Conservation (phyloP, 495 filamentous ascomycete genomes). For the Daldinia grandis region DNA sequence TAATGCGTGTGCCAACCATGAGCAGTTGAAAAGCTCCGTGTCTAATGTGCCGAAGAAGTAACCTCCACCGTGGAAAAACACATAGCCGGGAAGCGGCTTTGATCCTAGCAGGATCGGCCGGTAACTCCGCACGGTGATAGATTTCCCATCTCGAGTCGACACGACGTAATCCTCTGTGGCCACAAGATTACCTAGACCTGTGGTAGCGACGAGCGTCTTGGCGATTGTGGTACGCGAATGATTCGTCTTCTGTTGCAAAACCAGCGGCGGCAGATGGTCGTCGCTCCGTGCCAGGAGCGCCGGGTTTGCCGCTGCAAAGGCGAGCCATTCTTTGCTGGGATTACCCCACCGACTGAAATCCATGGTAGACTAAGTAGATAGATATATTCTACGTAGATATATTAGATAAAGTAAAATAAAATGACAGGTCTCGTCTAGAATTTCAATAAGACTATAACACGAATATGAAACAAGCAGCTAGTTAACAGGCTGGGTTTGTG, state of each 20-base stretch:
- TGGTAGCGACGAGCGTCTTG: constrained; percentile 19
- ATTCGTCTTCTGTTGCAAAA: constrained; percentile 25
- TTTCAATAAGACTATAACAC: background rate
- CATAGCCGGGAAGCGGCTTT: constrained; percentile 52
- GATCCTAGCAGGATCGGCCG: constrained; percentile 43
- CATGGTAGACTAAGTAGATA: constrained; percentile 9
- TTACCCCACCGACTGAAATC: constrained; percentile 38
- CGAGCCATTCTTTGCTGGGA: constrained; percentile 36
- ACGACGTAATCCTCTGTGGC: constrained; percentile 50
- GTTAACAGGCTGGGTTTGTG: background rate
- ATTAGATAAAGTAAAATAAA: background rate
- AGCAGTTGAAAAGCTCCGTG: constrained; percentile 59
- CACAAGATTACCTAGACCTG: constrained; percentile 37
- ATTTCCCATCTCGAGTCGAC: constrained; percentile 51
- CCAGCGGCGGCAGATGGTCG: constrained; percentile 21
- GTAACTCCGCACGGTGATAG: constrained; percentile 56
- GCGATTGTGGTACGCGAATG: constrained; percentile 14
- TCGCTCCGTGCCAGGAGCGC: constrained; percentile 9
- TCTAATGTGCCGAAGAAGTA: constrained; percentile 56
- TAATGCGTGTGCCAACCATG: constrained; percentile 47
- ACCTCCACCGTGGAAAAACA: constrained; percentile 62
- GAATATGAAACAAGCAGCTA: background rate
- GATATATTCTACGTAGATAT: background rate
- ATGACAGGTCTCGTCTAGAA: background rate
- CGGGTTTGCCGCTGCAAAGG: constrained; percentile 32